A percentile compares a stretch with the other conserved stretches of the same genome.
phyloP scores from a whole-genome alignment of 2,329 filamentous ascomycete species.

The Spiromastix sp. region DNA sequence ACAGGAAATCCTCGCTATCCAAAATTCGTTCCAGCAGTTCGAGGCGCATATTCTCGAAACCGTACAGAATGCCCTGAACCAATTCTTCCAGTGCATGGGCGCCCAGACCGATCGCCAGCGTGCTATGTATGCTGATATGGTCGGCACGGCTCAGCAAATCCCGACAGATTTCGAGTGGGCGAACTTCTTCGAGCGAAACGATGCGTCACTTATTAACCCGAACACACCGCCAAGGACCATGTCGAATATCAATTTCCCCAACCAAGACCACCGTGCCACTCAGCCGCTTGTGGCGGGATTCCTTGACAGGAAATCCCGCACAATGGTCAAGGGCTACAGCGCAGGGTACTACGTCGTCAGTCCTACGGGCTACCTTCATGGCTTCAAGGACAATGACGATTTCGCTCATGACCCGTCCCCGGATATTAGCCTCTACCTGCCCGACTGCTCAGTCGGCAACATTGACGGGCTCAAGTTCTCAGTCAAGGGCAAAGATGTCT shows the following conservation, averaged over 20 bases:
- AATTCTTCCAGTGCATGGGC: constrained; percentile 71
- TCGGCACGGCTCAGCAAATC: constrained; percentile 64
- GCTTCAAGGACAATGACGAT: constrained; percentile 88
- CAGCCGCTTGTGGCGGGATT: constrained; percentile 77
- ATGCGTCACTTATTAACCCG: constrained; percentile 65
- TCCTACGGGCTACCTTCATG: constrained; percentile 78
- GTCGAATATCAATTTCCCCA: constrained; percentile 69
- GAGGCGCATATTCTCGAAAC: constrained; percentile 77
- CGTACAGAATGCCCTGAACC: constrained; percentile 69
- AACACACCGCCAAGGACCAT: constrained; percentile 63
- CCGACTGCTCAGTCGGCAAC: constrained; percentile 71
- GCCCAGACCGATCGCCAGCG: constrained; percentile 74
- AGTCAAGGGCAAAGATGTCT: constrained; percentile 88
- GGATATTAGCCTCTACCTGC: constrained; percentile 82
- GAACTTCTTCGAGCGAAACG: constrained; percentile 64
- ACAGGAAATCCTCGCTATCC: constrained; percentile 83
- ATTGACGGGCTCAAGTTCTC: constrained; percentile 75
- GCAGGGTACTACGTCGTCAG: constrained; percentile 85
- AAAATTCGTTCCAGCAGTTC: constrained; percentile 79
- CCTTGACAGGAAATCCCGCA: constrained; percentile 81
- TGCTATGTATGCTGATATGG: constrained; percentile 73
- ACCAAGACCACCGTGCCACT: constrained; percentile 73
- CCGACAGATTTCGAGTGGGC: constrained; percentile 86
- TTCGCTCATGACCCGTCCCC: constrained; percentile 51
- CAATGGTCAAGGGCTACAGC: constrained; percentile 68